A percentile compares a stretch with the other conserved stretches of the same genome.
These are phyloP conservation scores for Yamadazyma trypodendri DNA, from an alignment of 1,139 yeast species.

Conservation along the genomic window DNA sequence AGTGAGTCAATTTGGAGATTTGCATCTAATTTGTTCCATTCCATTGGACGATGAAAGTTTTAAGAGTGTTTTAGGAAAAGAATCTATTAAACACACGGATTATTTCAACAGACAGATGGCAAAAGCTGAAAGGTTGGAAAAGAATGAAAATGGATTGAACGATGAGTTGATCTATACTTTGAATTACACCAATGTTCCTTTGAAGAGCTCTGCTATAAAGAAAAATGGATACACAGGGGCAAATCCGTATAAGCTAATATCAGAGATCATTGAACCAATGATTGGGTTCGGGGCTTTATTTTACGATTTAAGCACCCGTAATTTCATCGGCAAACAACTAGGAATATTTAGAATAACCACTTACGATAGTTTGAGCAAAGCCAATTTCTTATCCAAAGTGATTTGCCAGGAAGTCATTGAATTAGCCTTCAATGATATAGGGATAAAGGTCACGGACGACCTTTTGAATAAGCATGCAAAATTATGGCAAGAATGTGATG, in stretches of 20 bases:
- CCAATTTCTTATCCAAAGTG: slow-evolving; percentile 57
- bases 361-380: slow-evolving; percentile 63
- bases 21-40: slow-evolving; percentile 57
- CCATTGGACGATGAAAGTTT: slow-evolving; percentile 38
- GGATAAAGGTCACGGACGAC: slow-evolving; percentile 35
- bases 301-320: slow-evolving; percentile 47
- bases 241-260: slow-evolving; percentile 39
- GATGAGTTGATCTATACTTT: slow-evolving; percentile 19
- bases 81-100: slow-evolving; percentile 31
- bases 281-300: slow-evolving; percentile 66
- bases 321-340: slow-evolving; percentile 62
- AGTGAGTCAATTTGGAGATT: slow-evolving; percentile 59
- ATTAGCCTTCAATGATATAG: slow-evolving; percentile 55
- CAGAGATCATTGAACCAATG: slow-evolving; percentile 45
- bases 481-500: slow-evolving; percentile 63
- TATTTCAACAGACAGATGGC: slow-evolving; percentile 21
- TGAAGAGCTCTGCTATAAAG: slow-evolving; percentile 30
- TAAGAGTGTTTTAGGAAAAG: slow-evolving; percentile 33
- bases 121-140: slow-evolving; percentile 7
- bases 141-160: background rate
- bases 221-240: slow-evolving; percentile 36
- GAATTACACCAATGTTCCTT: slow-evolving; percentile 31
- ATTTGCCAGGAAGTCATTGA: slow-evolving; percentile 63
- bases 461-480: slow-evolving; percentile 52
- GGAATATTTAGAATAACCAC: slow-evolving; percentile 69